Percentiles rank a stretch among this genome's conserved stretches.
Evolutionary conservation across 768 basidiomycete species (phyloP).

Genomic region (Mycena haematopus): DNA sequence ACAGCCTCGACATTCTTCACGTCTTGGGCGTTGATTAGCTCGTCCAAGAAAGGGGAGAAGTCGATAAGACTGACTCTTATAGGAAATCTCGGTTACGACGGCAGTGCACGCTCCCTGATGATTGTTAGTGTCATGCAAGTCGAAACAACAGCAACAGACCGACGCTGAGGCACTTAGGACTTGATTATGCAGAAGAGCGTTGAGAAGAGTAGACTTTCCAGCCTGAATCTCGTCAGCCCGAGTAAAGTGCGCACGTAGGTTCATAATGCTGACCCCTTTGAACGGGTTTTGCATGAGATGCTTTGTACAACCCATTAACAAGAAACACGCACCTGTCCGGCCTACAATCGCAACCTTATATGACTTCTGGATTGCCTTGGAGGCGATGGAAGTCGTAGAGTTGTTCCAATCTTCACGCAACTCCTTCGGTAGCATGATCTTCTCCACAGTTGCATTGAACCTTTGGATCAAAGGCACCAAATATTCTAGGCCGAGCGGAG

Average conservation of each 20-base stretch:
- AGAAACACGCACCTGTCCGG: slow-evolving; percentile 20
- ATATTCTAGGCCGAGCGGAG: not conserved
- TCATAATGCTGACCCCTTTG: slow-evolving; percentile 15
- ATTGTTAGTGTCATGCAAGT: not conserved
- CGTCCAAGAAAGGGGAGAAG: not conserved
- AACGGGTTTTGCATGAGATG: not conserved
- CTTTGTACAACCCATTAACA: not conserved
- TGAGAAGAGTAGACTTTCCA: slow-evolving; percentile 27
- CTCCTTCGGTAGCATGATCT: not conserved
- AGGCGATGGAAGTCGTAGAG: not conserved
- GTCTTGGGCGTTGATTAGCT: not conserved
- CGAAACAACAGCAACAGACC: slow-evolving; percentile 2
- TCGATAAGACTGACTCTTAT: slow-evolving; percentile 6
- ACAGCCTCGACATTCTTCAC: slow-evolving; percentile 11
- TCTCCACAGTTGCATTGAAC: not conserved
- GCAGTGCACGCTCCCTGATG: slow-evolving; percentile 29
- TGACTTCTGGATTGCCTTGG: not conserved
- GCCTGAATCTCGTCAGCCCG: slow-evolving; percentile 5
- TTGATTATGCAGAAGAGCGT: slow-evolving; percentile 23
- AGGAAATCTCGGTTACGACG: slow-evolving; percentile 24
- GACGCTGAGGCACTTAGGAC: slow-evolving; percentile 27
- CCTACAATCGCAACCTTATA: slow-evolving; percentile 28
- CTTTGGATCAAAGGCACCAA: slow-evolving; percentile 5
- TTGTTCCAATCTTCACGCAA: not conserved
- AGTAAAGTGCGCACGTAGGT: not conserved